A percentile compares a stretch with the other conserved stretches of the same genome.
Conservation (phyloP, 208 protist species). For the Crithidia sp. region DNA sequence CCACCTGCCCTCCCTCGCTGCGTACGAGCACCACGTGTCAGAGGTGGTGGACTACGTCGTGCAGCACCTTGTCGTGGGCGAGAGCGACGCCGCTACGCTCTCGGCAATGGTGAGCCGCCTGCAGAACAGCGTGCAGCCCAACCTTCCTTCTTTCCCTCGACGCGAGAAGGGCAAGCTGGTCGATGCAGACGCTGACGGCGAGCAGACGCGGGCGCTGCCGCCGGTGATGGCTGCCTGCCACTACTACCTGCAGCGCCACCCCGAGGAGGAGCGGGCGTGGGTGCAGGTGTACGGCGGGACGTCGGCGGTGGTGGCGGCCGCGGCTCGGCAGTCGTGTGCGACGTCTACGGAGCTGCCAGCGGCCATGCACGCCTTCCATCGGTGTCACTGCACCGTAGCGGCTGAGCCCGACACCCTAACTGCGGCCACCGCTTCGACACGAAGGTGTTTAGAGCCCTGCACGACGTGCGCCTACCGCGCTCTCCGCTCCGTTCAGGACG, state of each 20-base stretch:
- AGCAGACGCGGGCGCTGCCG: slow-evolving; percentile 15
- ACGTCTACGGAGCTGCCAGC: background rate
- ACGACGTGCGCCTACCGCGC: slow-evolving; percentile 20
- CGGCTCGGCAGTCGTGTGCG: background rate
- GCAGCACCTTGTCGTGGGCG: slow-evolving; percentile 10
- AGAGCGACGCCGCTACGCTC: slow-evolving; percentile 3
- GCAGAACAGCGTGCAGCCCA: background rate
- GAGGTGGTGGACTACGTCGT: slow-evolving; percentile 18
- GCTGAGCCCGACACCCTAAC: background rate
- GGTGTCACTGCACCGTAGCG: slow-evolving; percentile 14
- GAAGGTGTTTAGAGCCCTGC: slow-evolving; percentile 11
- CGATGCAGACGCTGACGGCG: background rate
- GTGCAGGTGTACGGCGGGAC: slow-evolving; percentile 14
- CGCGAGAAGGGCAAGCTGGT: no score
- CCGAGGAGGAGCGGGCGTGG: slow-evolving; percentile 12
- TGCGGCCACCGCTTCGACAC: no score
- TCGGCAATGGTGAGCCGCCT: slow-evolving; percentile 7
- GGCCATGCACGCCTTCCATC: slow-evolving; percentile 14
- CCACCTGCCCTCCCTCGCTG: slow-evolving; percentile 26
- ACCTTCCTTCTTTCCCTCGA: no score
- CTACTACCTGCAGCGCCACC: slow-evolving; percentile 22
- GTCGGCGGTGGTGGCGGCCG: background rate
- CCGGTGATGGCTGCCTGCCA: slow-evolving; percentile 21
- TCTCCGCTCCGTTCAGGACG: slow-evolving; percentile 5
- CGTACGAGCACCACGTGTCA: slow-evolving; percentile 19